These are phyloP conservation scores for Staphylotrichum longicolle DNA, from an alignment of 495 filamentous ascomycete species.

Conservation along the genomic window DNA sequence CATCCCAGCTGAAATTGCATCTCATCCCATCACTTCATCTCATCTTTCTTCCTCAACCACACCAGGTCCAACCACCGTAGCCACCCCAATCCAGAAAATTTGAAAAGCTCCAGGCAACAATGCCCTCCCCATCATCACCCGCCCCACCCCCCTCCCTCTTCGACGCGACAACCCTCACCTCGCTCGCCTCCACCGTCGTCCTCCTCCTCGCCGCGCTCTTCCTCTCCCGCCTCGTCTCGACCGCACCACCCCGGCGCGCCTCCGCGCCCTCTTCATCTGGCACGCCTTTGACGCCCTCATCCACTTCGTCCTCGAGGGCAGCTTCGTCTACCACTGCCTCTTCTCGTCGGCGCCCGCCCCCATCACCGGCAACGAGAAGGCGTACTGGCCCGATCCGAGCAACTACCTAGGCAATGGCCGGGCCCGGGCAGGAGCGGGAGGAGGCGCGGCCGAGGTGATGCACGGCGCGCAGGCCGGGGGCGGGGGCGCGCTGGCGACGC, in stretches of 20 bases:
- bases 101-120: background rate
- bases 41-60: too few relatives aligned
- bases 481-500: constrained; percentile 55
- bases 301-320: constrained; percentile 84
- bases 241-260: constrained; percentile 30
- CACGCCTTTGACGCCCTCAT: constrained; percentile 89
- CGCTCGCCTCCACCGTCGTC: constrained; percentile 49
- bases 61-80: too few relatives aligned
- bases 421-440: background rate
- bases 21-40: too few relatives aligned
- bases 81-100: too few relatives aligned
- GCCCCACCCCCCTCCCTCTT: constrained; percentile 48
- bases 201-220: constrained; percentile 48
- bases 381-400: constrained; percentile 40
- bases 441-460: constrained; percentile 45
- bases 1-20: too few relatives aligned
- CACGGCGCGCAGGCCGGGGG: constrained; percentile 73
- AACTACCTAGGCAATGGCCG: constrained; percentile 39
- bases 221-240: constrained; percentile 46
- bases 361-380: constrained; percentile 18
- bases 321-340: constrained; percentile 91
- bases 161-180: constrained; percentile 53
- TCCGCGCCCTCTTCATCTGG: constrained; percentile 86
- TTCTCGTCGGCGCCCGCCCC: constrained; percentile 59
- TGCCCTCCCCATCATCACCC: constrained; percentile 15